Conservation (phyloP, 2,329 filamentous ascomycete genomes). For the Zymoseptoria tritici region DNA sequence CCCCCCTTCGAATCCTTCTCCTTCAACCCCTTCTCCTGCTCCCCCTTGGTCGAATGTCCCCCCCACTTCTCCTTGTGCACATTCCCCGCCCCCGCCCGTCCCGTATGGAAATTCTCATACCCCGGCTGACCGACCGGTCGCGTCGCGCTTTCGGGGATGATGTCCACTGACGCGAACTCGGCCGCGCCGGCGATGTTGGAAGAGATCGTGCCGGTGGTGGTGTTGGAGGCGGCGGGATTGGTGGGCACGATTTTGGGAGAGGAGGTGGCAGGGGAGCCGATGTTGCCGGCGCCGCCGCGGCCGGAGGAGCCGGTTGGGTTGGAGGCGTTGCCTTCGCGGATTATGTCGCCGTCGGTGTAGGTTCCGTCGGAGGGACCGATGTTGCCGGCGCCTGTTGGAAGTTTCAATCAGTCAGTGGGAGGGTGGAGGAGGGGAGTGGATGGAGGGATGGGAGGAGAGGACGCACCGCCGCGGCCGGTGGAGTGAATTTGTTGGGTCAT, state of each 20-base stretch:
- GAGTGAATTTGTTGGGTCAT: conserved; percentile 32
- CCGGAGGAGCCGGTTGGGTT: conserved; percentile 30
- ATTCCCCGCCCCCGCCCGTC: conserved; percentile 42
- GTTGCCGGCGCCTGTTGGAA: conserved; percentile 47
- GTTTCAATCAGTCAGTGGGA: neutral
- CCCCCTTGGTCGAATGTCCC: conserved; percentile 35
- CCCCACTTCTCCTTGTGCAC: conserved; percentile 42
- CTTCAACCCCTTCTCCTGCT: conserved; percentile 4
- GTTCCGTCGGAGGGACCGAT: conserved; percentile 45
- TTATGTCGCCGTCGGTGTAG: conserved; percentile 40
- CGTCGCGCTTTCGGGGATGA: conserved; percentile 39
- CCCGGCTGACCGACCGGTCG: conserved; percentile 25
- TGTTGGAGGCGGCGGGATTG: conserved; percentile 8
- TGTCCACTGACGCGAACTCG: conserved; percentile 28
- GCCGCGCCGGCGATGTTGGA: conserved; percentile 8
- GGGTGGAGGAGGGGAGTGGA: neutral
- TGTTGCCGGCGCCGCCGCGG: conserved; percentile 37
- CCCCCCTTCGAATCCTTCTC: conserved; percentile 24
- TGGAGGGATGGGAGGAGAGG: neutral
- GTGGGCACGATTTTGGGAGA: neutral
- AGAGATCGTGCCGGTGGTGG: too few relatives aligned
- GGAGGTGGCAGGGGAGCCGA: conserved; percentile 28
- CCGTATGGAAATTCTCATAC: conserved; percentile 42
- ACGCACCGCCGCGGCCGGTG: conserved; percentile 51
- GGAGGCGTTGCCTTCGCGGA: conserved; percentile 39